A percentile compares a stretch with the other conserved stretches of the same genome.
Evolutionary conservation across 2,329 filamentous ascomycete genomes (phyloP).

Genomic region (Didymosphaeria variabile): DNA sequence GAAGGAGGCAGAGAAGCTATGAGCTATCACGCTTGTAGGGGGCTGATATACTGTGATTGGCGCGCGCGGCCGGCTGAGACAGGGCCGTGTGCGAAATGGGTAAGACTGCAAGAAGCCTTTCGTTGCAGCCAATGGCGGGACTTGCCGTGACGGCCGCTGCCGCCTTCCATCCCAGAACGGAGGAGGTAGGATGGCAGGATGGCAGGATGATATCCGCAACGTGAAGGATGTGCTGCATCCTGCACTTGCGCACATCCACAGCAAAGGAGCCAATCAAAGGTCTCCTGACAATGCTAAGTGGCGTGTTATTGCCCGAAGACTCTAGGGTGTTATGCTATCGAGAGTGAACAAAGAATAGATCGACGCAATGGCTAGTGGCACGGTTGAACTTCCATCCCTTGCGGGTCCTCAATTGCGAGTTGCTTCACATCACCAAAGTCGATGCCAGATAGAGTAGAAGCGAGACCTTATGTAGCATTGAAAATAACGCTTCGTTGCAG

Average conservation of each 20-base stretch:
- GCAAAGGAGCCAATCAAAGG: neutral
- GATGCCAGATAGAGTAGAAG: too few relatives aligned
- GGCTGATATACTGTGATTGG: neutral
- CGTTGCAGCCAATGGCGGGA: conserved; percentile 6
- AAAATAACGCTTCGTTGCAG: conserved; percentile 1
- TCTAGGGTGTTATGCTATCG: too few relatives aligned
- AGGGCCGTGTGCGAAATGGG: neutral
- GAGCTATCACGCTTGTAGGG: conserved; percentile 3
- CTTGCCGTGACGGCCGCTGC: neutral
- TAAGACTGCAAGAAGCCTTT: conserved; percentile 3
- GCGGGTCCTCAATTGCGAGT: too few relatives aligned
- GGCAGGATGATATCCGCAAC: conserved; percentile 3
- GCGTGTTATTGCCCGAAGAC: neutral
- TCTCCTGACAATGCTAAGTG: neutral
- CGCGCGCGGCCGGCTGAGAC: neutral
- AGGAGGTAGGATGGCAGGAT: neutral
- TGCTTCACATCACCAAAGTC: too few relatives aligned
- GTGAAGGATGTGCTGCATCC: neutral
- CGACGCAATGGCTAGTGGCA: too few relatives aligned
- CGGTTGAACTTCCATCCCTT: too few relatives aligned
- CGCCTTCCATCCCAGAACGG: conserved; percentile 1
- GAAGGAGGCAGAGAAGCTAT: neutral
- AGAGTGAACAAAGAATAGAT: too few relatives aligned
- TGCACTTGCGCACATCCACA: neutral
- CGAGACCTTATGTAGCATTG: neutral